phyloP scores from a whole-genome alignment of 106 monocot species.

The Dendrobium officinale region DNA sequence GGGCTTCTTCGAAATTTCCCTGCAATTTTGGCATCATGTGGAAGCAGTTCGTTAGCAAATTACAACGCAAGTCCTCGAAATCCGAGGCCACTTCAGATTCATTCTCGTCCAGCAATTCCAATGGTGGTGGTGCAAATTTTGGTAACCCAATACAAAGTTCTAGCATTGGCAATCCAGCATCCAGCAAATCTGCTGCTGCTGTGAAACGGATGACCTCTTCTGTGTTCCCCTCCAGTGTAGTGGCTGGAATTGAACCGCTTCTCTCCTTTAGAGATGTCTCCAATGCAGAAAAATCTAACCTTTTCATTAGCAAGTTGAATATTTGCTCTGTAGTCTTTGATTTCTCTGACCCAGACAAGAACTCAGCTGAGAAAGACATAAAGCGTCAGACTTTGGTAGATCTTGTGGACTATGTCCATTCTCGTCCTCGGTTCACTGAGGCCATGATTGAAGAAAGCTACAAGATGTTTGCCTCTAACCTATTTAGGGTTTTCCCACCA shows the following conservation, averaged over 20 bases:
- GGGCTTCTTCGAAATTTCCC: not conserved
- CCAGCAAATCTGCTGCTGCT: slow-evolving; percentile 3
- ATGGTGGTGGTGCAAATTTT: not conserved
- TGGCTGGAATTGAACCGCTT: slow-evolving; percentile 20
- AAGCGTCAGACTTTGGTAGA: slow-evolving; percentile 39
- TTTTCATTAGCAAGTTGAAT: slow-evolving; percentile 40
- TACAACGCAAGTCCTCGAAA: slow-evolving; percentile 37
- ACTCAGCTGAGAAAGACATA: slow-evolving; percentile 28
- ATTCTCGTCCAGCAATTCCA: not conserved
- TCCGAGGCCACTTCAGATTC: slow-evolving; percentile 10
- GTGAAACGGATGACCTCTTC: slow-evolving; percentile 21
- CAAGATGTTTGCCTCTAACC: slow-evolving; percentile 32
- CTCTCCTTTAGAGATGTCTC: slow-evolving; percentile 23
- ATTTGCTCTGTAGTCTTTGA: slow-evolving; percentile 37
- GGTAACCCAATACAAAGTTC: slow-evolving; percentile 10
- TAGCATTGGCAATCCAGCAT: not conserved
- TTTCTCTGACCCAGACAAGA: slow-evolving; percentile 35
- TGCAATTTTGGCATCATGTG: slow-evolving; percentile 27
- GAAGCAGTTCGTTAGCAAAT: slow-evolving; percentile 48
- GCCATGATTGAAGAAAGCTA: slow-evolving; percentile 32
- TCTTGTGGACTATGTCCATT: slow-evolving; percentile 24
- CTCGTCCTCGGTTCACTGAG: slow-evolving; percentile 23
- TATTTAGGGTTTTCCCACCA: slow-evolving; percentile 50
- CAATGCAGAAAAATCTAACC: slow-evolving; percentile 19
- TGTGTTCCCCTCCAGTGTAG: slow-evolving; percentile 15